Conservation (phyloP, 345 rosid species). For the Geranium brycei region DNA sequence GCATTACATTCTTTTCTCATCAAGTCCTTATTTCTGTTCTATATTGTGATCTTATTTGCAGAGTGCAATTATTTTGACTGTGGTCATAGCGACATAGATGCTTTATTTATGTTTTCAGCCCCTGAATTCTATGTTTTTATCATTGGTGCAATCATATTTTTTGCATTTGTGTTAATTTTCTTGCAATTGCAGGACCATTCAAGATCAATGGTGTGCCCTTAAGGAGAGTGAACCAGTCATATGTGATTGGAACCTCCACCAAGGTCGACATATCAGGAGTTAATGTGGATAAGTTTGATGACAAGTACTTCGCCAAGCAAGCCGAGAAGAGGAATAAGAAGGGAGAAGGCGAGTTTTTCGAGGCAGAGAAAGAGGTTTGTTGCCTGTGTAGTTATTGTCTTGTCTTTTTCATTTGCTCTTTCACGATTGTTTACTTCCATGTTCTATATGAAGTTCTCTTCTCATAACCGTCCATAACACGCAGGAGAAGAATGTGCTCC, state of each 20-base stretch:
- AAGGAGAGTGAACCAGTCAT: constrained; percentile 53
- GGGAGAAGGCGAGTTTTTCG: constrained; percentile 70
- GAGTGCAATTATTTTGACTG: too few relatives aligned
- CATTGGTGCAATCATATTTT: too few relatives aligned
- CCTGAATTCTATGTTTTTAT: background rate
- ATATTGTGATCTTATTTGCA: too few relatives aligned
- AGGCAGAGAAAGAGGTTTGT: constrained; percentile 57
- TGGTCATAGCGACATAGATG: too few relatives aligned
- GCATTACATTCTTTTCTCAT: too few relatives aligned
- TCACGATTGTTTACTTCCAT: too few relatives aligned
- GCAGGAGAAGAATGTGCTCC: constrained; percentile 58
- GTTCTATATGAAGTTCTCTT: too few relatives aligned
- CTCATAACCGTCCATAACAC: too few relatives aligned
- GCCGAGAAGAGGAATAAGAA: constrained; percentile 60
- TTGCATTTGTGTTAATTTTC: too few relatives aligned
- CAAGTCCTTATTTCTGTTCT: too few relatives aligned
- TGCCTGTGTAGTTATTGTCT: too few relatives aligned
- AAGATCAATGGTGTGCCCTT: constrained; percentile 66
- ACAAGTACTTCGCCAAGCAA: constrained; percentile 58
- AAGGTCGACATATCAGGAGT: constrained; percentile 59
- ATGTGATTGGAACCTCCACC: constrained; percentile 56
- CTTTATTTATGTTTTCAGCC: background rate
- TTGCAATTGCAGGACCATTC: constrained; percentile 38
- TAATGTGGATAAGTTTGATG: constrained; percentile 52
- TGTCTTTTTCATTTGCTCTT: too few relatives aligned